Evolutionary conservation across 1,284 basidiomycete species (phyloP).

Genomic region (Xanthoconium separans): DNA sequence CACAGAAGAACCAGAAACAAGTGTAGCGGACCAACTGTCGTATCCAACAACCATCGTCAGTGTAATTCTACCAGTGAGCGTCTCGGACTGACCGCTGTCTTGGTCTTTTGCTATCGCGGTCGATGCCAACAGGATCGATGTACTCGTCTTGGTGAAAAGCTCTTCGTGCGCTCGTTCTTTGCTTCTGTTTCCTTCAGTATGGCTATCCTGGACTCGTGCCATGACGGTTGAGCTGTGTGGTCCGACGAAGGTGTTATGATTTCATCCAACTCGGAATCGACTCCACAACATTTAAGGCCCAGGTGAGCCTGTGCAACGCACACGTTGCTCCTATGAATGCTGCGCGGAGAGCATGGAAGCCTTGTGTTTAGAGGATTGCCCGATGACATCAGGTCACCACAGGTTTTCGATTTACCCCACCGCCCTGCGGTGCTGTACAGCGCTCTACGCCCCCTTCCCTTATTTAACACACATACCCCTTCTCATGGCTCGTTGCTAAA

Average conservation of each 20-base stretch:
- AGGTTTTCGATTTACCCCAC: too few relatives aligned
- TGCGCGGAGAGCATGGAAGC: too few relatives aligned
- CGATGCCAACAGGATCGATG: not conserved
- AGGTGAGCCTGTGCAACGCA: not conserved
- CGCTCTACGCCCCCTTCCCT: not conserved
- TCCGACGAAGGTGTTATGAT: not conserved
- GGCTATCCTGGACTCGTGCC: not conserved
- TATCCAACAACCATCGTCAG: not conserved
- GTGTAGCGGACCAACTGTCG: not conserved
- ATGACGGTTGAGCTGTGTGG: not conserved
- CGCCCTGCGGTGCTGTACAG: not conserved
- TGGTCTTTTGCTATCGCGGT: not conserved
- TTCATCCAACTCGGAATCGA: not conserved
- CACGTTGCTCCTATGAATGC: not conserved
- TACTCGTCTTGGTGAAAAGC: not conserved
- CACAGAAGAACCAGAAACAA: not conserved
- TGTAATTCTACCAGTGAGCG: not conserved
- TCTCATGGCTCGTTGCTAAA: too few relatives aligned
- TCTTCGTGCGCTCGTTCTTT: not conserved
- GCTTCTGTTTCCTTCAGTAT: not conserved
- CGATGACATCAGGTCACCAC: too few relatives aligned
- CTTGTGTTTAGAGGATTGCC: not conserved
- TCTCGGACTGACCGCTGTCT: not conserved
- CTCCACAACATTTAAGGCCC: not conserved
- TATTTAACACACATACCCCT: not conserved